Evolutionary conservation across 352 stramenopile genomes (phyloP), one percentile per base, ranked within the genome.

Genomic region (Elongisporangium anandrum): DNA sequence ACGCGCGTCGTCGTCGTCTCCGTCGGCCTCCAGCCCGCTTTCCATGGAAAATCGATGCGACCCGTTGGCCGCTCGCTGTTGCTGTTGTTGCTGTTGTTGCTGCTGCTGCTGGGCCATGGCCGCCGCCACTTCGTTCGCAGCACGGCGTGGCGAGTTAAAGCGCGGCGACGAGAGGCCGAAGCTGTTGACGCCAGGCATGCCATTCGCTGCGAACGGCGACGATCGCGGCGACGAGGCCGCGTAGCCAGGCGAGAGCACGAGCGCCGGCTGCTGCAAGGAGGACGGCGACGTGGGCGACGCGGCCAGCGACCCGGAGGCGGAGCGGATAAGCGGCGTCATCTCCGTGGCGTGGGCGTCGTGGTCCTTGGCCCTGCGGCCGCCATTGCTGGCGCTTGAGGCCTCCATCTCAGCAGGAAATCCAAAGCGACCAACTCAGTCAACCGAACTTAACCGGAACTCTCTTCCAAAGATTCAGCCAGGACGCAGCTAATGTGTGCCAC

Each of bases 241-340:
- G 48, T 85, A 85, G 12, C 61, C 70, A 2, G 75, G 75, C 15
- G 75, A 85, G 21, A 85, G 48, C 34, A 82, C 34, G 12, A 45
- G 55, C 50, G 51, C 34, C 6, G 41, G 58, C 19, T 53, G 49
- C 22, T 17, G 19, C 24, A 61, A 39, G 52, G 53, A 51, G 23
- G 23, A 51, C 29, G 17, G 23, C 13, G 53, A 48, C 7, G 39
- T 48, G 12, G 63, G 45, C 57, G 34, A 34, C 20, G 53, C 47
- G 38, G 47, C 16, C 34, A 50, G n/a, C 45, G 61, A 54, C 12
- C 50, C 45, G 16, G 52, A 49, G 19, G 65, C 50, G 51, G 61
- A 64, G 56, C 49, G 64, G 54, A 90, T 88, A 17, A 90, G 63
- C 64, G 80, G 80, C 54, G 80, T 90, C 47, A 77, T 69, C 59